Conservation (phyloP, 176 grass and related monocot genomes). For the Aegilops sharonensis region DNA sequence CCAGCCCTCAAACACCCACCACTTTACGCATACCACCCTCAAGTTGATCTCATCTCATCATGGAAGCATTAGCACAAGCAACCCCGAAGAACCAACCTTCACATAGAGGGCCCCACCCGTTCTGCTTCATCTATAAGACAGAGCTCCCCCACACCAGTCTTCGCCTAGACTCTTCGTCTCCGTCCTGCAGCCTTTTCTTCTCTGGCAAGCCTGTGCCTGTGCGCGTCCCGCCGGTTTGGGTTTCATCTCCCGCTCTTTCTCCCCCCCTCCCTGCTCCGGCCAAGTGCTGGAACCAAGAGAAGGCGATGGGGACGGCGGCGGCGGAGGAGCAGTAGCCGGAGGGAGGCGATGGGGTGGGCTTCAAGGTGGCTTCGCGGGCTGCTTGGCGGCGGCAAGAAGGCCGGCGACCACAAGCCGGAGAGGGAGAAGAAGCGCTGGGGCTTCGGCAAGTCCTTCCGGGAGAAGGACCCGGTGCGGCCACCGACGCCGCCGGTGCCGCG, state of each 20-base stretch:
- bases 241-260: constrained; percentile 67
- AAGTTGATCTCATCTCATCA: neutral
- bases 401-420: constrained; percentile 18
- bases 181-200: neutral
- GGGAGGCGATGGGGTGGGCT: constrained; percentile 62
- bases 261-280: neutral
- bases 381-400: constrained; percentile 63
- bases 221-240: constrained; percentile 9
- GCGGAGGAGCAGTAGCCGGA: constrained; percentile 1
- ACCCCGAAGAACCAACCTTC: neutral
- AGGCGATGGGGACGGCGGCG: neutral
- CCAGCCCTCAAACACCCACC: neutral
- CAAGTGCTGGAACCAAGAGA: neutral
- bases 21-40: neutral
- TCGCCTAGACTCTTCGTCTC: constrained; percentile 7
- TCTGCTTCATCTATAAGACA: constrained; percentile 44
- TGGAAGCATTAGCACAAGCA: neutral
- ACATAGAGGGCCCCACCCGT: neutral
- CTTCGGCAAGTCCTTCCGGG: constrained; percentile 76
- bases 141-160: neutral
- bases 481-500: constrained; percentile 17
- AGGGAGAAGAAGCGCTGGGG: constrained; percentile 58
- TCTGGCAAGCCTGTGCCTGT: neutral
- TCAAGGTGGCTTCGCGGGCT: constrained; percentile 71
- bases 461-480: constrained; percentile 32